Conservation (phyloP, 1,139 yeast species). For the Geotrichum klebahnii region DNA sequence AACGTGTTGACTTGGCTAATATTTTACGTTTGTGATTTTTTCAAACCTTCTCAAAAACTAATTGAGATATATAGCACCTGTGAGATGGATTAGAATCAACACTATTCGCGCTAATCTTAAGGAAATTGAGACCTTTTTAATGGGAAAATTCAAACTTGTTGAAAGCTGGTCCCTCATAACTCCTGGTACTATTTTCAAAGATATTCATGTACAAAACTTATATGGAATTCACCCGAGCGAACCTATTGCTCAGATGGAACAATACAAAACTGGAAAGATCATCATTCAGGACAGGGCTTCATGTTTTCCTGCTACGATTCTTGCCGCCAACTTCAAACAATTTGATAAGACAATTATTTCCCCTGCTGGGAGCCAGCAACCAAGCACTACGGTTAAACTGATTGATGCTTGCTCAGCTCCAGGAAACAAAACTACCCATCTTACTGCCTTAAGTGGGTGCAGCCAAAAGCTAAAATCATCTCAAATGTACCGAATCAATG, state of each 20-base stretch:
- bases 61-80: slow-evolving; percentile 54
- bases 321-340: slow-evolving; percentile 54
- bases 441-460: slow-evolving; percentile 54
- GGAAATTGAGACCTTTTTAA: slow-evolving; percentile 38
- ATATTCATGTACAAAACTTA: slow-evolving; percentile 64
- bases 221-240: slow-evolving; percentile 72
- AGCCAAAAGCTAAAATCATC: not conserved
- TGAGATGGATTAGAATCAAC: slow-evolving; percentile 84
- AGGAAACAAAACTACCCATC: slow-evolving; percentile 93
- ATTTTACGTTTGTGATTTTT: not conserved
- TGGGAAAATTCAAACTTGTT: slow-evolving; percentile 10
- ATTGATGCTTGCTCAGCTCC: slow-evolving; percentile 98
- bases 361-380: not conserved
- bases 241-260: slow-evolving; percentile 53
- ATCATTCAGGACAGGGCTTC: slow-evolving; percentile 96
- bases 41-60: not conserved
- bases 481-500: slow-evolving; percentile 36
- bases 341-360: slow-evolving; percentile 20
- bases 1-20: slow-evolving; percentile 21
- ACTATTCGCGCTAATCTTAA: slow-evolving; percentile 41
- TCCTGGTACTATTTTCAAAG: slow-evolving; percentile 52
- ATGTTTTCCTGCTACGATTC: slow-evolving; percentile 87
- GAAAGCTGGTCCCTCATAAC: slow-evolving; percentile 16
- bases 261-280: slow-evolving; percentile 69
- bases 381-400: slow-evolving; percentile 31